phyloP scores from a whole-genome alignment of 768 basidiomycete species.

The Cystoderma amianthinum region DNA sequence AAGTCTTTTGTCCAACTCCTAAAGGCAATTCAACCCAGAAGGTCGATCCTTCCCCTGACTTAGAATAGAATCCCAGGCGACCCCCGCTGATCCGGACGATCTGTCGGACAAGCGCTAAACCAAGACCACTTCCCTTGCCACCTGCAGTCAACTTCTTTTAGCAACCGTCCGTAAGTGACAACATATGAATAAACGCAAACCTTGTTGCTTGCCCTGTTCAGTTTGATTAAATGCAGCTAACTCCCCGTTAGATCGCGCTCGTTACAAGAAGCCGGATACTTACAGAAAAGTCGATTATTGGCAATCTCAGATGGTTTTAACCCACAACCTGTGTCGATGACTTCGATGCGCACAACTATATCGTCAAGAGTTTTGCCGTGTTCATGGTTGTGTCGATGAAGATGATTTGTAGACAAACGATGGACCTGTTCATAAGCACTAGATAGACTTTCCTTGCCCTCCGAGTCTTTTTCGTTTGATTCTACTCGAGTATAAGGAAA shows the following conservation, averaged over 20 bases:
- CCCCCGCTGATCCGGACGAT: slow-evolving; percentile 75
- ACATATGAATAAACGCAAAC: no score
- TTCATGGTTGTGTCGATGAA: slow-evolving; percentile 45
- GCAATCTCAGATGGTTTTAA: slow-evolving; percentile 53
- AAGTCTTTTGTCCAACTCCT: slow-evolving; percentile 59
- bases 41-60: slow-evolving; percentile 65
- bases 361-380: slow-evolving; percentile 38
- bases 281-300: slow-evolving; percentile 66
- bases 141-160: slow-evolving; percentile 20
- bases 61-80: slow-evolving; percentile 61
- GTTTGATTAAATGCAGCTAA: slow-evolving; percentile 74
- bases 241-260: not conserved
- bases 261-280: slow-evolving; percentile 14
- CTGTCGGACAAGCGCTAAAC: slow-evolving; percentile 69
- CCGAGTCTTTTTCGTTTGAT: slow-evolving; percentile 3
- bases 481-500: not conserved
- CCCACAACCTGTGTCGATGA: slow-evolving; percentile 65
- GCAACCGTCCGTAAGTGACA: not conserved
- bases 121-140: slow-evolving; percentile 68
- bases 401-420: slow-evolving; percentile 29
- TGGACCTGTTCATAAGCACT: slow-evolving; percentile 24
- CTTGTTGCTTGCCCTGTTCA: slow-evolving; percentile 69
- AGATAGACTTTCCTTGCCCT: not conserved
- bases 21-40: slow-evolving; percentile 87
- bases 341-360: slow-evolving; percentile 81